phyloP scores from a whole-genome alignment of 1,284 basidiomycete genomes.

The Vanrija pseudolonga region DNA sequence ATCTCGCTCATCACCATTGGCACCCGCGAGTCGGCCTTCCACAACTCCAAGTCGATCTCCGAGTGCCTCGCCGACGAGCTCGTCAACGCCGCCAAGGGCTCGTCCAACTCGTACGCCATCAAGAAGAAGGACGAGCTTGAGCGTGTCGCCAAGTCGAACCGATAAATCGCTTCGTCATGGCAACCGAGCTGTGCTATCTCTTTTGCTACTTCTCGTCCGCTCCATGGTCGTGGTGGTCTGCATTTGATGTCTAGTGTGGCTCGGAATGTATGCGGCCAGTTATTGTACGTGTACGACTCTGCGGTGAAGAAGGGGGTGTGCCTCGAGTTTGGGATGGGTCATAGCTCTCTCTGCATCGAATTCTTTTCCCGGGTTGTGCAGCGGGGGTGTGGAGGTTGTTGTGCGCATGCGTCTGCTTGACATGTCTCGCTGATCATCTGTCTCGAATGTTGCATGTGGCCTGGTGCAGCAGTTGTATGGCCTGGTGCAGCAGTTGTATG shows the following conservation, averaged over 20 bases:
- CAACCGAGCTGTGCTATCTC: conserved; percentile 5
- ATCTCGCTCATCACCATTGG: conserved; percentile 91
- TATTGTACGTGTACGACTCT: conserved; percentile 21
- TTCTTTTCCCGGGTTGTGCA: conserved; percentile 9
- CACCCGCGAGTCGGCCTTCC: conserved; percentile 99
- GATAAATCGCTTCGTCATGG: conserved; percentile 58
- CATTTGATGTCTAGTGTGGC: background rate
- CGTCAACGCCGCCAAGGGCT: conserved; percentile 99
- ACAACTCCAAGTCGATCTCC: conserved; percentile 98
- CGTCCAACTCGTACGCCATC: conserved; percentile 99
- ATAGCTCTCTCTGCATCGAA: conserved; percentile 26
- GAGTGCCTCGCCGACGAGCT: conserved; percentile 99
- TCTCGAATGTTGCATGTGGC: no score
- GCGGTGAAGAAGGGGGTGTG: conserved; percentile 17
- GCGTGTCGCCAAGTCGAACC: conserved; percentile 99
- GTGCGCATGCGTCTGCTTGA: background rate
- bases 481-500: no score
- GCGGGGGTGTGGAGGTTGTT: no score
- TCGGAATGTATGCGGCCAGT: conserved; percentile 8
- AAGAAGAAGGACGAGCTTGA: conserved; percentile 71
- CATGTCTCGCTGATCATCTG: no score
- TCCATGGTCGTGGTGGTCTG: background rate
- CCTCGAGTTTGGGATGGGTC: conserved; percentile 12
- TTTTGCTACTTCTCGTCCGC: background rate
- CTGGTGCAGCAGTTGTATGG: no score